phyloP scores from a whole-genome alignment of 2,329 filamentous ascomycete species.

The Aphanoascus verrucosus region DNA sequence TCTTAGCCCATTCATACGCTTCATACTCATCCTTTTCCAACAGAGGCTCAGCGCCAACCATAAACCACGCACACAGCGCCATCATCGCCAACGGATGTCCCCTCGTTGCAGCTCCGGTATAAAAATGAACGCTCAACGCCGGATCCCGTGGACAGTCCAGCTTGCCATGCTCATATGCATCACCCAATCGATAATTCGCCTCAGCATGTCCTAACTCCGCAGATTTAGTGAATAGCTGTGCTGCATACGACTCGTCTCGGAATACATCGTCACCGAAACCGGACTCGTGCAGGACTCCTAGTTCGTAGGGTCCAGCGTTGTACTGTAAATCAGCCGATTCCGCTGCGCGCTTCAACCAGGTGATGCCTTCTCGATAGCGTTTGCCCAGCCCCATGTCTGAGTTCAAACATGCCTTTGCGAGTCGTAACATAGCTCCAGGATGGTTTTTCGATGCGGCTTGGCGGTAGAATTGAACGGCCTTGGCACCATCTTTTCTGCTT shows the following conservation, averaged over 20 bases:
- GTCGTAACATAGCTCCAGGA: constrained; percentile 83
- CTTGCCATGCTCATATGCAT: constrained; percentile 88
- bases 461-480: constrained; percentile 88
- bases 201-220: constrained; percentile 84
- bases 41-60: constrained; percentile 85
- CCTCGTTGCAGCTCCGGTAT: constrained; percentile 78
- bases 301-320: constrained; percentile 82
- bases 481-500: constrained; percentile 75
- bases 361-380: constrained; percentile 80
- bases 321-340: constrained; percentile 87
- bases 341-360: constrained; percentile 88
- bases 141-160: constrained; percentile 82
- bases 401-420: constrained; percentile 80
- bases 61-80: constrained; percentile 97
- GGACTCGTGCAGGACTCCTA: constrained; percentile 76
- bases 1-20: constrained; percentile 89
- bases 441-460: constrained; percentile 87
- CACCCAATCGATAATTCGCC: constrained; percentile 79
- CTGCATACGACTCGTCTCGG: constrained; percentile 78
- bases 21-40: constrained; percentile 92
- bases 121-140: constrained; percentile 91
- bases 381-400: constrained; percentile 78
- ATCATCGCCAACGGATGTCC: constrained; percentile 88
- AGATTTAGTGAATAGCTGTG: constrained; percentile 86
- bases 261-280: constrained; percentile 95